Evolutionary conservation across 805 yeast genomes (phyloP).

Genomic region (Barnettozyma siamensis): DNA sequence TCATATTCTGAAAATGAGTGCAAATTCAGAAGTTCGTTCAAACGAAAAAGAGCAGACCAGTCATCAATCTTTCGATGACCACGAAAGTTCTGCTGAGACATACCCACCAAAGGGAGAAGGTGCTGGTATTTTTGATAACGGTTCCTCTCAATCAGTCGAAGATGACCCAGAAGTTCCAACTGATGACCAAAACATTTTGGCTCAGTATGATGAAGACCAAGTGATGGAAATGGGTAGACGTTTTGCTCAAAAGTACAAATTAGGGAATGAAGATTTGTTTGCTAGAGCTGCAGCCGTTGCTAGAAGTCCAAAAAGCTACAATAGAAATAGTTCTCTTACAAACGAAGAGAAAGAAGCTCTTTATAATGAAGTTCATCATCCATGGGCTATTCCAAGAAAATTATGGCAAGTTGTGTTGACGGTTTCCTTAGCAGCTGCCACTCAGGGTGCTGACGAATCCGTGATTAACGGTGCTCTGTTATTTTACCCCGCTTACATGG

Average conservation of each 20-base stretch:
- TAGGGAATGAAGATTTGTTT: constrained; percentile 46
- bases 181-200: constrained; percentile 36
- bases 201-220: constrained; percentile 55
- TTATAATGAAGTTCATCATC: constrained; percentile 39
- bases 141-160: background rate
- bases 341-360: constrained; percentile 52
- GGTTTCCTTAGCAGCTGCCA: constrained; percentile 74
- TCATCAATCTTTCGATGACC: background rate
- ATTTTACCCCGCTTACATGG: constrained; percentile 52
- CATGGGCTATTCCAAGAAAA: constrained; percentile 39
- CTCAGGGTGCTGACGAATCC: constrained; percentile 77
- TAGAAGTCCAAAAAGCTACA: constrained; percentile 50
- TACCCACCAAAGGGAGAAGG: background rate
- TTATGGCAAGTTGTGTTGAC: constrained; percentile 53
- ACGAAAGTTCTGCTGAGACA: background rate
- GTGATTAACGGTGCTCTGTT: constrained; percentile 69
- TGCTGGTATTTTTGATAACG: constrained; percentile 3
- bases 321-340: constrained; percentile 47
- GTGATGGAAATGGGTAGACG: constrained; percentile 66
- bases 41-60: background rate
- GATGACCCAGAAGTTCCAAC: constrained; percentile 5
- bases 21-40: background rate
- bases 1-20: background rate
- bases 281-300: constrained; percentile 66
- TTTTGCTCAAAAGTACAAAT: constrained; percentile 49